A percentile compares a stretch with the other conserved stretches of the same genome.
These are phyloP conservation scores for Papilionanthe hybrid DNA, from an alignment of 116 monocot genomes.

Conservation along the genomic window DNA sequence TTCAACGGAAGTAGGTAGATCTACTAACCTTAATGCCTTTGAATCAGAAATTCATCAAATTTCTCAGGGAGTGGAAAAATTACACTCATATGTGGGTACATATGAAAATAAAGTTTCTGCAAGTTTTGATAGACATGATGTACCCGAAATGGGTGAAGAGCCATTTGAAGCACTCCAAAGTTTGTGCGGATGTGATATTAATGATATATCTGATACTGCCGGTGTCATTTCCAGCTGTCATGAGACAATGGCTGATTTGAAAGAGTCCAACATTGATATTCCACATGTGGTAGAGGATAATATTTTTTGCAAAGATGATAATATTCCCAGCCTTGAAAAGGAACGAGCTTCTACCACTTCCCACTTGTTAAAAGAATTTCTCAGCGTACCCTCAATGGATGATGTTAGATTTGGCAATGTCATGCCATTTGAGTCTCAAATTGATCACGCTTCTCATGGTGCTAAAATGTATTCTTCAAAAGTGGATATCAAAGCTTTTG, in stretches of 20 bases:
- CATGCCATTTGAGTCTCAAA: background rate
- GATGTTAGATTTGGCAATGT: background rate
- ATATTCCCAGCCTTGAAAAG: constrained; percentile 20
- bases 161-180: constrained; percentile 2
- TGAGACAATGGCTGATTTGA: constrained; percentile 47
- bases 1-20: background rate
- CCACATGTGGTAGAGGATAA: constrained; percentile 8
- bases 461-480: background rate
- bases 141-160: background rate
- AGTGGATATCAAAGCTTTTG: constrained; percentile 2
- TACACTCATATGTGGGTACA: background rate
- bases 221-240: constrained; percentile 12
- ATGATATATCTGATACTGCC: constrained; percentile 2
- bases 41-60: constrained; percentile 4
- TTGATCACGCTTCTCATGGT: background rate
- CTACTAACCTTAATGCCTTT: background rate
- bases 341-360: constrained; percentile 21
- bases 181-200: constrained; percentile 2
- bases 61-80: background rate
- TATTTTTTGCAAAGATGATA: constrained; percentile 16
- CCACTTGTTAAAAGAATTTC: background rate
- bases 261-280: constrained; percentile 53
- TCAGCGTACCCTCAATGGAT: background rate
- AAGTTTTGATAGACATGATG: background rate
- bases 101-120: constrained; percentile 2